phyloP scores from a whole-genome alignment of 495 filamentous ascomycete species.

The Aspergillus mulundensis region DNA sequence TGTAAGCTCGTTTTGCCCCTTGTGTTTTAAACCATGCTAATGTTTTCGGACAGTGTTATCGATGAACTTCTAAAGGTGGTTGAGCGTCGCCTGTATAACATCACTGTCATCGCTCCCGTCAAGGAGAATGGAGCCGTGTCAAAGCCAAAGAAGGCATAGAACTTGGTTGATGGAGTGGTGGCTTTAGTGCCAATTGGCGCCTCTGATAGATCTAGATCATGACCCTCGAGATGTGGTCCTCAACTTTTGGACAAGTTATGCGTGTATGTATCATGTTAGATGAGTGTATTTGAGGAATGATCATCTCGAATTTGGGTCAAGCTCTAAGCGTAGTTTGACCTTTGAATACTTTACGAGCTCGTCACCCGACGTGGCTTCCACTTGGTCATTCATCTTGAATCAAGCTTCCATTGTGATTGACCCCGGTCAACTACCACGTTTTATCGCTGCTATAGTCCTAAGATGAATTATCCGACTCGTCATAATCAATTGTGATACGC shows the following conservation, averaged over 20 bases:
- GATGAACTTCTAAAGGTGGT: constrained; percentile 83
- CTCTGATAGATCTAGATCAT: constrained; percentile 26
- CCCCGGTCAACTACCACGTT: neutral
- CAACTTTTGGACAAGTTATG: constrained; percentile 15
- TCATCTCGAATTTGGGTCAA: neutral
- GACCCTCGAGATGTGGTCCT: constrained; percentile 9
- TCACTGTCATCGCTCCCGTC: constrained; percentile 12
- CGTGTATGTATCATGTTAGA: constrained; percentile 18
- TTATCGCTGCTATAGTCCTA: neutral
- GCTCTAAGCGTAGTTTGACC: neutral
- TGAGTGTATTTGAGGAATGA: constrained; percentile 11
- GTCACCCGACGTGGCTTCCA: neutral
- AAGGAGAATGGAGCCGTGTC: constrained; percentile 31
- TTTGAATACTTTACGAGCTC: neutral
- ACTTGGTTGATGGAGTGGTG: constrained; percentile 22
- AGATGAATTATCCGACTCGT: neutral
- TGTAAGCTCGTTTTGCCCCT: constrained; percentile 50
- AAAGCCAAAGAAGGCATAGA: constrained; percentile 42
- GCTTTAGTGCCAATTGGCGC: constrained; percentile 14
- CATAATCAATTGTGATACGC: neutral
- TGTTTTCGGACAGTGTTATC: constrained; percentile 58
- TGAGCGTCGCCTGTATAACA: constrained; percentile 61
- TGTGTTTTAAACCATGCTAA: constrained; percentile 14
- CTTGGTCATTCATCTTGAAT: neutral
- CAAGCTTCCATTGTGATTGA: neutral